phyloP scores from a whole-genome alignment of 306 rosid genomes.

The Abrus precatorius region DNA sequence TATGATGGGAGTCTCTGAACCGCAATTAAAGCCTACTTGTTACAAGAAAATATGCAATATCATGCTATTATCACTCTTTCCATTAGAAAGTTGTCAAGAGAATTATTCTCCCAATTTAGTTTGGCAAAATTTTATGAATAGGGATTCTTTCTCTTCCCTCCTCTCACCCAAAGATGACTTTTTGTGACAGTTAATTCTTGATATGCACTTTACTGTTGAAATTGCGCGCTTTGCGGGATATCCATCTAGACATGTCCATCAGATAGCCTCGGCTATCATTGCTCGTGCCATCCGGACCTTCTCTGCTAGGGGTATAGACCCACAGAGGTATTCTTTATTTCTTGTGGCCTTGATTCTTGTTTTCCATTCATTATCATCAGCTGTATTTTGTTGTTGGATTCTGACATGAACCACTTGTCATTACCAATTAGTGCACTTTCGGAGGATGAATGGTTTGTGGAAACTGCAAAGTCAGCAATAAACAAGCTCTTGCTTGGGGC shows the following conservation, averaged over 20 bases:
- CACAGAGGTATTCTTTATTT: conserved; percentile 72
- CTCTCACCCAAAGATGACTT: conserved; percentile 40
- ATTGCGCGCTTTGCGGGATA: conserved; percentile 93
- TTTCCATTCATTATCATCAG: conserved; percentile 35
- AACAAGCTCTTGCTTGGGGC: conserved; percentile 73
- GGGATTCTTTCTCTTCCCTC: conserved; percentile 21
- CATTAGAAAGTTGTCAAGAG: not conserved
- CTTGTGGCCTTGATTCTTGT: conserved; percentile 25
- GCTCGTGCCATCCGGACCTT: conserved; percentile 93
- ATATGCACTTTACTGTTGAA: conserved; percentile 98
- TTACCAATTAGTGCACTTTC: conserved; percentile 73
- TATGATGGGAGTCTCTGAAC: conserved; percentile 13
- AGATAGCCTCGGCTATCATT: conserved; percentile 87
- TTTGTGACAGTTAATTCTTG: conserved; percentile 86
- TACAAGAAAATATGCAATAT: conserved; percentile 4
- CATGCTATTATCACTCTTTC: not conserved
- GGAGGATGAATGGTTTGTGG: conserved; percentile 97
- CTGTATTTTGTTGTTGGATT: conserved; percentile 20
- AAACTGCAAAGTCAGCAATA: conserved; percentile 89
- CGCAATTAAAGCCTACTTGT: not conserved
- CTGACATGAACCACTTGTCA: conserved; percentile 45
- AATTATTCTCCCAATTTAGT: conserved; percentile 4
- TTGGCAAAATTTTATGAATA: not conserved
- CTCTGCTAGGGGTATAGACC: conserved; percentile 84
- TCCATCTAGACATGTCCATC: conserved; percentile 90